Base-by-base conservation (phyloP, 2,329 filamentous ascomycete genomes). In the Xylaria sp. region DNA sequence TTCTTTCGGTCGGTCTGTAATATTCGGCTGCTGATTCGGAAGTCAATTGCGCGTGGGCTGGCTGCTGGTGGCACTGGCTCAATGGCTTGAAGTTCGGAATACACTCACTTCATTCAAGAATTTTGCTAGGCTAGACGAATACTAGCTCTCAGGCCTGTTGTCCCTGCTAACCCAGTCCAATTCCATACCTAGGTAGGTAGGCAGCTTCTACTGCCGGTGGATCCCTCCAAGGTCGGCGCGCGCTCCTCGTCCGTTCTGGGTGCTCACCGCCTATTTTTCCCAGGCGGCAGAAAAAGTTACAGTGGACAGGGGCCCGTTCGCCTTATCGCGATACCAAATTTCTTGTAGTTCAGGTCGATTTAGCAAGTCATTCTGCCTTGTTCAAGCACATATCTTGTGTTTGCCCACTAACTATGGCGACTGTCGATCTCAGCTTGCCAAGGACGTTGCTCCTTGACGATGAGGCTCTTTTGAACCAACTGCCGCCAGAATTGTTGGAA, bases 401-500 rank as follows among this genome's bases (percentile, higher is more conserved):
- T 65, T 64, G 67, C 54, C 58, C 61, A 56, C 47, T 65, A 64
- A 59, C 72, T 75, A 89, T 88, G 85, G 80, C 82, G 69, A 76
- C 77, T 69, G 80, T 86, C 77, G 82, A 86, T 73, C 78, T 87
- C 73, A 83, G 80, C 71, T 77, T 76, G 72, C 82, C 84, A 78
- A 82, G 80, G 76, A 77, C 81, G 78, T 82, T 82, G 79, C 79
- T 87, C 74, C 78, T 89, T 58, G 77, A 78, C 70, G 83, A 89
- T 69, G 74, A 80, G 76, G 77, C 77, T 71, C 78, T 82, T 64
- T 76, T 89, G 69, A 77, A 82, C 65, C 80, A 88, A 70, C 77
- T 96, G 69, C 91, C 92, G 42, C 78, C 82, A 69, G 91, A 93
- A 79, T 81, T 95, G 74, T 79, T 89, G 67, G 82, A 86, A 71